A percentile compares a stretch with the other conserved stretches of the same genome.
Conservation (phyloP, 2,329 filamentous ascomycete genomes). For the Apiospora koreana region DNA sequence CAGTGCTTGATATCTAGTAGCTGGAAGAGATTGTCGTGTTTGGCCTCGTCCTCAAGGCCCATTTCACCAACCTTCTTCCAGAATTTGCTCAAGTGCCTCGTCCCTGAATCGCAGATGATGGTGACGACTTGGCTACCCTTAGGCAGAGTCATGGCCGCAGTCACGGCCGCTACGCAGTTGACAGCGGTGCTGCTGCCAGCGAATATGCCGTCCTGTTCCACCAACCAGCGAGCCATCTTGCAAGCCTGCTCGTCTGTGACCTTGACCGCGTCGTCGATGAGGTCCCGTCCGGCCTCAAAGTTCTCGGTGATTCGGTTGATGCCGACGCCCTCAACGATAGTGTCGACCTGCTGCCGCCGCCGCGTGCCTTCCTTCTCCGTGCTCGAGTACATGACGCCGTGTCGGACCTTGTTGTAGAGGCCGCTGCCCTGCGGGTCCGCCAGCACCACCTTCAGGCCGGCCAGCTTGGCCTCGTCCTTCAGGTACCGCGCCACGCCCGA, state of each 20-base stretch:
- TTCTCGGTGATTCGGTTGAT: conserved; percentile 94
- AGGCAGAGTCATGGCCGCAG: conserved; percentile 64
- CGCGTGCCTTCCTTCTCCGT: conserved; percentile 91
- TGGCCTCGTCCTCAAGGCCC: conserved; percentile 62
- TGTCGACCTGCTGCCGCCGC: conserved; percentile 88
- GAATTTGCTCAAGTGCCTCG: conserved; percentile 80
- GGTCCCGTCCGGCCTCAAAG: conserved; percentile 81
- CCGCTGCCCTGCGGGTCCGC: conserved; percentile 95
- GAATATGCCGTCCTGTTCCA: conserved; percentile 94
- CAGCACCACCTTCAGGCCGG: conserved; percentile 69
- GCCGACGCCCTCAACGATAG: conserved; percentile 92
- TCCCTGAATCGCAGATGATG: conserved; percentile 82
- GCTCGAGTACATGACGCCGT: conserved; percentile 92
- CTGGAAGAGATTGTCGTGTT: conserved; percentile 47
- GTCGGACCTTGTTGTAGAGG: conserved; percentile 85
- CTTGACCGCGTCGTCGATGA: conserved; percentile 87
- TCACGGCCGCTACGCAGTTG: conserved; percentile 83
- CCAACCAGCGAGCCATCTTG: conserved; percentile 93
- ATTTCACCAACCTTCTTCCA: conserved; percentile 73
- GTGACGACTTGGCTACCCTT: conserved; percentile 72
- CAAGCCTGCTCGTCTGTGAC: conserved; percentile 89
- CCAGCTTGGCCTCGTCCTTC: conserved; percentile 67
- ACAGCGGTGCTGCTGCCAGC: conserved; percentile 94
- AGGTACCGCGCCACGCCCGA: conserved; percentile 82
- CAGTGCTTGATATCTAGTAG: conserved; percentile 46